phyloP scores from a whole-genome alignment of 108 stramenopile species.

The Mayamaea pseudoterrestris region DNA sequence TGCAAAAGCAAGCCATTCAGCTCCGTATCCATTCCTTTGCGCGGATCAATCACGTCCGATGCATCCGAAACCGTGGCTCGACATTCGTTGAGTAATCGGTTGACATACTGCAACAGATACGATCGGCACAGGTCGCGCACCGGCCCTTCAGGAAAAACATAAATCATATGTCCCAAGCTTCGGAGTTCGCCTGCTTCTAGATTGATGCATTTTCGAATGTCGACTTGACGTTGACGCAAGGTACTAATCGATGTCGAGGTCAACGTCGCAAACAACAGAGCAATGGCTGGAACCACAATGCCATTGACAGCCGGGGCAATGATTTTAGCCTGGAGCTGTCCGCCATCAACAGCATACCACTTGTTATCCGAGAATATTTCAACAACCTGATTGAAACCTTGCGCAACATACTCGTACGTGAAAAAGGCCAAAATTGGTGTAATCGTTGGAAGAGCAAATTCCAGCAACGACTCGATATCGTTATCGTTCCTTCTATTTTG shows the following conservation, averaged over 20 bases:
- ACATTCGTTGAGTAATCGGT: slow-evolving; percentile 46
- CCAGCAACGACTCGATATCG: slow-evolving; percentile 3
- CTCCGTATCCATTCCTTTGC: slow-evolving; percentile 33
- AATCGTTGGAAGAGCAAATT: slow-evolving; percentile 16
- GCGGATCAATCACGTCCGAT: slow-evolving; percentile 14
- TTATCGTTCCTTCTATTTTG: neutral
- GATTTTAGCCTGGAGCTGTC: slow-evolving; percentile 51
- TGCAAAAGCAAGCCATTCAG: slow-evolving; percentile 39
- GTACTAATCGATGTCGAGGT: slow-evolving; percentile 19
- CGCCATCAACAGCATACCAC: slow-evolving; percentile 69
- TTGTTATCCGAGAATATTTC: slow-evolving; percentile 12
- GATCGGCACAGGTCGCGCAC: slow-evolving; percentile 20
- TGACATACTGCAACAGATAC: slow-evolving; percentile 46
- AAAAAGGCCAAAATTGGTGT: slow-evolving; percentile 23
- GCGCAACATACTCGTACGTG: slow-evolving; percentile 21
- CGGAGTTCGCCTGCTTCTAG: slow-evolving; percentile 55
- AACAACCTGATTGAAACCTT: slow-evolving; percentile 4
- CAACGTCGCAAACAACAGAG: slow-evolving; percentile 26
- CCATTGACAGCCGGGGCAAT: slow-evolving; percentile 28
- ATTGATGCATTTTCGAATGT: slow-evolving; percentile 44
- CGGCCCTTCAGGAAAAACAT: slow-evolving; percentile 20
- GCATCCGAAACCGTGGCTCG: slow-evolving; percentile 18
- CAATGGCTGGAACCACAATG: slow-evolving; percentile 21
- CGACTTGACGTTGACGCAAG: slow-evolving; percentile 31
- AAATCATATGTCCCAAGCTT: slow-evolving; percentile 31